Conservation (phyloP, 306 rosid species). For the Quercus variabilis region DNA sequence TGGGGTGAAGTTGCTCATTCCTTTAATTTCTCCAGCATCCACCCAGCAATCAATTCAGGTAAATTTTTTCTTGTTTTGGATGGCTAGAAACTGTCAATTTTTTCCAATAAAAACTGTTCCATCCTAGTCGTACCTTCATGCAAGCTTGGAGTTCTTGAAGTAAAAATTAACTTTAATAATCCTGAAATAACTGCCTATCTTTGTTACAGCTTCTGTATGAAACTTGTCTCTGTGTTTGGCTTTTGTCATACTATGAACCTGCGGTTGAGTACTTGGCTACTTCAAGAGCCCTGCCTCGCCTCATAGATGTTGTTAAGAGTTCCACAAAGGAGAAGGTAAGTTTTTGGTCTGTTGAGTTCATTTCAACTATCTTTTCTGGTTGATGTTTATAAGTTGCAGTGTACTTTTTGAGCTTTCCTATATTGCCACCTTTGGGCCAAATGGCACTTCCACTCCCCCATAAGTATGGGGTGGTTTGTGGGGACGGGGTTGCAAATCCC, state of each 20-base stretch:
- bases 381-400: neutral
- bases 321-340: constrained; percentile 98
- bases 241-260: constrained; percentile 89
- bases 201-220: constrained; percentile 88
- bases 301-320: constrained; percentile 82
- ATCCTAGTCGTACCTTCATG: constrained; percentile 3
- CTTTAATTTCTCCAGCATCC: constrained; percentile 91
- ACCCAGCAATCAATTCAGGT: constrained; percentile 98
- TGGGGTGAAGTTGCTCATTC: constrained; percentile 89
- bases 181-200: constrained; percentile 25
- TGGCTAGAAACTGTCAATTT: neutral
- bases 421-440: neutral
- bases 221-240: constrained; percentile 95
- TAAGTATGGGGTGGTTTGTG: too few relatives aligned
- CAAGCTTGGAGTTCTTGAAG: constrained; percentile 6
- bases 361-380: constrained; percentile 12
- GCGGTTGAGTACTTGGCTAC: constrained; percentile 92
- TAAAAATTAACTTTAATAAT: neutral
- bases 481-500: too few relatives aligned
- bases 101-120: neutral
- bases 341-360: constrained; percentile 6
- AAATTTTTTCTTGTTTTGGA: constrained; percentile 19
- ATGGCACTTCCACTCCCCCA: too few relatives aligned
- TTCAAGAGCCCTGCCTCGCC: constrained; percentile 87
- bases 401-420: neutral